Conservation (phyloP, 1,139 yeast genomes). For the Pichia sp. region DNA sequence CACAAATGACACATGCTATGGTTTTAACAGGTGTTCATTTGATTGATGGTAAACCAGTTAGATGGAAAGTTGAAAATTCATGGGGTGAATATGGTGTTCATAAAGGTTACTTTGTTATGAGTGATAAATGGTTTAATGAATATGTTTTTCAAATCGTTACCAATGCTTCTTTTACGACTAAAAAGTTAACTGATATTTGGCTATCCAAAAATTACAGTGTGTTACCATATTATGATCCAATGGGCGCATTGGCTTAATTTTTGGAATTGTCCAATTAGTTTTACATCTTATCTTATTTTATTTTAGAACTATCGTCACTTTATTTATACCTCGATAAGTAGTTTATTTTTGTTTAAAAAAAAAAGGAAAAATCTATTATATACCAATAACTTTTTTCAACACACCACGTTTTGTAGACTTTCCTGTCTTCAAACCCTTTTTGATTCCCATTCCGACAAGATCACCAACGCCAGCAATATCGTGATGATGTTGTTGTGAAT, state of each 20-base stretch:
- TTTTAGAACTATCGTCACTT: background rate
- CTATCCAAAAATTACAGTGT: constrained; percentile 43
- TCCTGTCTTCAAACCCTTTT: constrained; percentile 2
- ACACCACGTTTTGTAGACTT: constrained; percentile 9
- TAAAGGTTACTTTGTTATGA: constrained; percentile 58
- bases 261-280: background rate
- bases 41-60: constrained; percentile 44
- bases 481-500: constrained; percentile 2
- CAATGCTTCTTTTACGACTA: constrained; percentile 40
- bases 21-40: constrained; percentile 58
- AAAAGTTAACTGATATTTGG: constrained; percentile 43
- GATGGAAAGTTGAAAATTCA: constrained; percentile 68
- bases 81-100: constrained; percentile 61
- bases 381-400: constrained; percentile 16
- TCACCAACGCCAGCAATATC: background rate
- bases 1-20: constrained; percentile 68
- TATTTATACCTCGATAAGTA: too few species aligned
- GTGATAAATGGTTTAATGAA: constrained; percentile 63
- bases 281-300: background rate
- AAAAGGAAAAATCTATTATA: too few species aligned
- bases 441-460: constrained; percentile 8
- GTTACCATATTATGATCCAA: constrained; percentile 63
- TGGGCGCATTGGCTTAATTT: constrained; percentile 52
- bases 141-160: constrained; percentile 63
- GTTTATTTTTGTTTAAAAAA: too few species aligned